A percentile compares a stretch with the other conserved stretches of the same genome.
These are phyloP conservation scores for Termitomyces sp. DNA, from an alignment of 768 basidiomycete species.

Conservation along the genomic window DNA sequence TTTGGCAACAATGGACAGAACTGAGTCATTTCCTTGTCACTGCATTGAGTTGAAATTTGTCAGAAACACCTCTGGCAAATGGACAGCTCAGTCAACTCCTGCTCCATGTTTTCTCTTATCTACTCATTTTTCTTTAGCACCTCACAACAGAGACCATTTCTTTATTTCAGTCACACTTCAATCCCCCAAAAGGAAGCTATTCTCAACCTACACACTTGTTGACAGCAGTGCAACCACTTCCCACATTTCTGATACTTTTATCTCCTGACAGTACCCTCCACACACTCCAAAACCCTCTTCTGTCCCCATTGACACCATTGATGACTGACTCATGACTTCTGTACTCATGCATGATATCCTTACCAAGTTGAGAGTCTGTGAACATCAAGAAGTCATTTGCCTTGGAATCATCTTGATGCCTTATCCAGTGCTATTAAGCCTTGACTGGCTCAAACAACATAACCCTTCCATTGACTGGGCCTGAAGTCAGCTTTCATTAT, in stretches of 20 bases:
- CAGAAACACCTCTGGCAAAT: slow-evolving; percentile 10
- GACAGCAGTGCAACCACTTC: neutral
- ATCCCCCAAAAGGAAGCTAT: too few species aligned
- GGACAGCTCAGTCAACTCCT: slow-evolving; percentile 9
- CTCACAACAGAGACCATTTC: too few species aligned
- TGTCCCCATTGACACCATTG: neutral
- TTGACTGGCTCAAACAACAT: too few species aligned
- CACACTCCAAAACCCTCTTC: neutral
- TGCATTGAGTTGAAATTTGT: slow-evolving; percentile 14
- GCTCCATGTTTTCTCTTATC: slow-evolving; percentile 11
- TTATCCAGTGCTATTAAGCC: too few species aligned
- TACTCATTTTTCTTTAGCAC: slow-evolving; percentile 2
- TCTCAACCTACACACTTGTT: neutral
- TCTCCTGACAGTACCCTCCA: neutral
- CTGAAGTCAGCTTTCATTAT: too few species aligned
- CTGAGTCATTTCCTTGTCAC: neutral
- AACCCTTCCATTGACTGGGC: too few species aligned
- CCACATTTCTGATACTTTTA: neutral
- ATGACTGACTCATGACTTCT: neutral
- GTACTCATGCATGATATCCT: too few species aligned
- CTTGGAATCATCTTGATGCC: too few species aligned
- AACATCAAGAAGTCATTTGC: too few species aligned
- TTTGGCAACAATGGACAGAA: too few species aligned
- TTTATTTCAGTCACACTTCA: too few species aligned
- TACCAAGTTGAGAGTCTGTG: too few species aligned